Conservation (phyloP, 805 yeast species). For the Sugiyamaella boreocaroliniensis region DNA sequence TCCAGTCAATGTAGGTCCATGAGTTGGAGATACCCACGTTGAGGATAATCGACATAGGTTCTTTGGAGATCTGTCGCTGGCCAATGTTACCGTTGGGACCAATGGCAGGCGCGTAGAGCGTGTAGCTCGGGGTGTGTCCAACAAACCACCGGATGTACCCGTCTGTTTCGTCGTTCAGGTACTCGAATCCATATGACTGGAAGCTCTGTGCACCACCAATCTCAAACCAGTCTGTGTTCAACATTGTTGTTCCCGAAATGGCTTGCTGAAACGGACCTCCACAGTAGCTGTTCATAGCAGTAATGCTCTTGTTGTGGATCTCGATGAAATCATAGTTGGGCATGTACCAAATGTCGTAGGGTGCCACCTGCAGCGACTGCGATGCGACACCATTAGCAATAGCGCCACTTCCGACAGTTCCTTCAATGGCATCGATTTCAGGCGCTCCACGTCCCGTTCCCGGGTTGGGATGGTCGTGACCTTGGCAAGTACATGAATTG, state of each 20-base stretch:
- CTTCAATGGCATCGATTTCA: slow-evolving; percentile 89
- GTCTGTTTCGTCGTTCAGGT: slow-evolving; percentile 54
- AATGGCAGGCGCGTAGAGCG: slow-evolving; percentile 65
- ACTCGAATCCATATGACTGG: slow-evolving; percentile 77
- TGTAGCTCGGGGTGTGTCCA: slow-evolving; percentile 71
- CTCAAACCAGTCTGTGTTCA: slow-evolving; percentile 81
- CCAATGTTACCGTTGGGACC: slow-evolving; percentile 89
- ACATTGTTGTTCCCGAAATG: slow-evolving; percentile 70
- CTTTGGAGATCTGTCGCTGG: slow-evolving; percentile 74
- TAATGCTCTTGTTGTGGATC: slow-evolving; percentile 58
- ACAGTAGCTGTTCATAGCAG: slow-evolving; percentile 77
- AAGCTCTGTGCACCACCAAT: slow-evolving; percentile 48
- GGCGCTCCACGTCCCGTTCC: slow-evolving; percentile 94
- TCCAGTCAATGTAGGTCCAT: slow-evolving; percentile 95
- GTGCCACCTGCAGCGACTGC: slow-evolving; percentile 89
- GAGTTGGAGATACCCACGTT: slow-evolving; percentile 86
- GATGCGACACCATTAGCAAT: slow-evolving; percentile 67
- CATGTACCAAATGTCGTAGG: slow-evolving; percentile 87
- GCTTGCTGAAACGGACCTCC: slow-evolving; percentile 97
- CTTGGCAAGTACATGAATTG: slow-evolving; percentile 70
- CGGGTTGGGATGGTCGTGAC: slow-evolving; percentile 78
- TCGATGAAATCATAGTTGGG: slow-evolving; percentile 82
- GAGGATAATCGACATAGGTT: slow-evolving; percentile 86
- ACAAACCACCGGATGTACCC: slow-evolving; percentile 86
- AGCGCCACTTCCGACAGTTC: slow-evolving; percentile 45